Conservation (phyloP, 768 basidiomycete genomes). For the Gloeopeniophorella convolvens region DNA sequence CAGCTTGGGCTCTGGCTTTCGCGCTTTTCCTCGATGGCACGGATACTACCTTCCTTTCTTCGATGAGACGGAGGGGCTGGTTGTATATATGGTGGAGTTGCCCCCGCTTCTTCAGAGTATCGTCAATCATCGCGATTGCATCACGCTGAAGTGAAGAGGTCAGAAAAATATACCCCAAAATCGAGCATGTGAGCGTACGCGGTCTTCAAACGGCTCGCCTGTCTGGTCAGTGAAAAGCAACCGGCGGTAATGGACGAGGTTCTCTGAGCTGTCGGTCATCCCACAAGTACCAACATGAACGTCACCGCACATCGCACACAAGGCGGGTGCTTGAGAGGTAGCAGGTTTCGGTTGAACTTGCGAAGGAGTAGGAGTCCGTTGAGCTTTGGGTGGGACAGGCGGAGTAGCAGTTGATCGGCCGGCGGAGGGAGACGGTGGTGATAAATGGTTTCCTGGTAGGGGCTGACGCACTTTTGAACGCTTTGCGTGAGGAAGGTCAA, state of each 20-base stretch:
- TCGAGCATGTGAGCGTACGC: constrained; percentile 37
- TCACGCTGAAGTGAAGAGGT: constrained; percentile 37
- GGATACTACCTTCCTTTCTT: constrained; percentile 20
- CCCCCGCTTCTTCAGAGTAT: constrained; percentile 50
- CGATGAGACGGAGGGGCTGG: constrained; percentile 57
- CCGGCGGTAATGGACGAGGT: constrained; percentile 62
- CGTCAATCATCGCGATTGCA: constrained; percentile 67
- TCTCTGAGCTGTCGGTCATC: constrained; percentile 60
- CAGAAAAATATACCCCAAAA: not conserved
- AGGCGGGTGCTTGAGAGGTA: constrained; percentile 14
- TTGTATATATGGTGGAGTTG: constrained; percentile 49
- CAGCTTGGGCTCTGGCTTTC: not conserved
- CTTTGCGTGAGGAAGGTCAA: not conserved
- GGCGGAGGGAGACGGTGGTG: not conserved
- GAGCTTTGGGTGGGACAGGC: not conserved
- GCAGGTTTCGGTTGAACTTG: not conserved
- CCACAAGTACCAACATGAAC: constrained; percentile 38
- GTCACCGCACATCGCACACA: constrained; percentile 59
- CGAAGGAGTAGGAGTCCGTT: not conserved
- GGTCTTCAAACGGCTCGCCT: constrained; percentile 58
- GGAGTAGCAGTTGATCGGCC: not conserved
- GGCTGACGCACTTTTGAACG: not conserved
- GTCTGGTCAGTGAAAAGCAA: constrained; percentile 58
- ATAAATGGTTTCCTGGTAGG: not conserved
- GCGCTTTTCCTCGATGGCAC: constrained; percentile 6